Percentiles rank a stretch among this genome's conserved stretches.
These are phyloP conservation scores for Knufia petricola DNA, from an alignment of 2,329 filamentous ascomycete species.

Conservation along the genomic window DNA sequence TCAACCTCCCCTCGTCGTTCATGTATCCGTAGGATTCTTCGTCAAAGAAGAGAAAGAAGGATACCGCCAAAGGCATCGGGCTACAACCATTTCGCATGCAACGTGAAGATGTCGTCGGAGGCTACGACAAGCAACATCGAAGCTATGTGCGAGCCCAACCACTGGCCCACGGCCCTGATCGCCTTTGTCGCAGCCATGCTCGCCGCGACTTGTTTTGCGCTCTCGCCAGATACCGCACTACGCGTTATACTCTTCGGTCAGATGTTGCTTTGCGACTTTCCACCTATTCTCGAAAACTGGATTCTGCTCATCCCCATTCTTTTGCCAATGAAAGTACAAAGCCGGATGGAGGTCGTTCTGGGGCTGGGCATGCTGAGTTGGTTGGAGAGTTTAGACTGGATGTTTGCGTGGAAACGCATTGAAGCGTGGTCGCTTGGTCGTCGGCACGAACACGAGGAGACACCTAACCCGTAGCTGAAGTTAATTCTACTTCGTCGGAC, in stretches of 20 bases:
- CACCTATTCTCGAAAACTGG: not conserved
- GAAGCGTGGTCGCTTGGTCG: not conserved
- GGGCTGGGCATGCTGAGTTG: not conserved
- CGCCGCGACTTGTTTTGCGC: not conserved
- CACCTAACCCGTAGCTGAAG: too few species aligned
- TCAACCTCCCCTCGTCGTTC: not conserved
- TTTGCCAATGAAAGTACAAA: not conserved
- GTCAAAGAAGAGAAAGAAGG: not conserved
- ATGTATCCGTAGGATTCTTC: not conserved
- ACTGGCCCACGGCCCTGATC: not conserved
- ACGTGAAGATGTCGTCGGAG: not conserved
- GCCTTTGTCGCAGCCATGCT: not conserved
- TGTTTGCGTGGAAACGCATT: not conserved
- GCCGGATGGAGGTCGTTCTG: not conserved
- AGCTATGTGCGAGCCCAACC: not conserved
- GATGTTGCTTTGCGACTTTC: not conserved
- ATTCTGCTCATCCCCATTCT: not conserved
- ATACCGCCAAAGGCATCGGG: not conserved
- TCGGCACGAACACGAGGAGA: too few species aligned
- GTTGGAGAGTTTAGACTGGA: not conserved
- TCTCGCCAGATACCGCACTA: not conserved
- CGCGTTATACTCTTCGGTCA: not conserved
- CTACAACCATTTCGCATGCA: conserved; percentile 3
- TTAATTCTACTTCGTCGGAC: too few species aligned
- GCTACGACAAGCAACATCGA: not conserved